Conservation (phyloP, 1,139 yeast species). For the Suhomyces panamericanus region DNA sequence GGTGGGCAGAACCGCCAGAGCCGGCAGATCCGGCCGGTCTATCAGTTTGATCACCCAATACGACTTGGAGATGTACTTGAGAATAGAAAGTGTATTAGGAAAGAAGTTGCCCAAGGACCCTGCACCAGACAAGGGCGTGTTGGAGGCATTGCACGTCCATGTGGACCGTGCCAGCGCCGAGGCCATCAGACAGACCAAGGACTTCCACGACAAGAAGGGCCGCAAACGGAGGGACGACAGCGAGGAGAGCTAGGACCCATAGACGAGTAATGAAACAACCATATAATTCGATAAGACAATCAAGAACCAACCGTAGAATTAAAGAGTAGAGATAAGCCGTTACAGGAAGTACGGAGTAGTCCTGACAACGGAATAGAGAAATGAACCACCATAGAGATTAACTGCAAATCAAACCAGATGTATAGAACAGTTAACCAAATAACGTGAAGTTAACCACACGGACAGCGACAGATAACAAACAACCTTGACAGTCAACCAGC, state of each 20-base stretch:
- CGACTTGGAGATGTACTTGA: slow-evolving; percentile 81
- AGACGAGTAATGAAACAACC: slow-evolving; percentile 3
- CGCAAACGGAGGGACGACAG: slow-evolving; percentile 23
- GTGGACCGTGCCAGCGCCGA: slow-evolving; percentile 93
- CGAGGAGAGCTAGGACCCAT: slow-evolving; percentile 17
- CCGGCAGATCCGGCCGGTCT: slow-evolving; percentile 93
- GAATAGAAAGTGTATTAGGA: slow-evolving; percentile 85
- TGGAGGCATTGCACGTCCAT: slow-evolving; percentile 76
- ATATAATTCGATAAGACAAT: not conserved
- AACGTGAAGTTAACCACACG: no score
- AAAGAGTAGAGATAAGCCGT: not conserved
- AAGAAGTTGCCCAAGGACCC: slow-evolving; percentile 81
- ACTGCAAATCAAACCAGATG: no score
- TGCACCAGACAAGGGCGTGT: slow-evolving; percentile 69
- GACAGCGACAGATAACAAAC: no score
- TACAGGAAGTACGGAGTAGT: no score
- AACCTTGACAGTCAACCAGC: no score
- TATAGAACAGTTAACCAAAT: no score
- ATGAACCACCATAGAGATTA: no score
- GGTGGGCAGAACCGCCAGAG: slow-evolving; percentile 98
- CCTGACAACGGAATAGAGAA: not conserved
- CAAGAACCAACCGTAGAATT: not conserved
- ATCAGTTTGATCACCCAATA: slow-evolving; percentile 92
- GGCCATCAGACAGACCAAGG: slow-evolving; percentile 82
- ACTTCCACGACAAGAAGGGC: slow-evolving; percentile 53